Evolutionary conservation across 148 eudicot genomes (phyloP), one percentile per base, ranked within the genome.

Genomic region (Cornus suecica): DNA sequence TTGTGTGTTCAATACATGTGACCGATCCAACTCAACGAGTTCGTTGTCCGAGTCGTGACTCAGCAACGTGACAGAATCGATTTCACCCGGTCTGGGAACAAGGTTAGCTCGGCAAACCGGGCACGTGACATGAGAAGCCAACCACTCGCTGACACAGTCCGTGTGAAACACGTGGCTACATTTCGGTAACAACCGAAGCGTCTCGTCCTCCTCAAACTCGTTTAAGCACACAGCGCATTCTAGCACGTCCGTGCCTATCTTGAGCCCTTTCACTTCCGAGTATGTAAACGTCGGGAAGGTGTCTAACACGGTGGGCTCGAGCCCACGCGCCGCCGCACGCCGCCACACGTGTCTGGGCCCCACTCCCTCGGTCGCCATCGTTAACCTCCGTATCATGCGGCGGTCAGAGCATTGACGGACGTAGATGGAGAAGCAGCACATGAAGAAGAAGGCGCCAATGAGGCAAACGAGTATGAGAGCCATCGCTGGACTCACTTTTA

Each of bases 111-210:
- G 75, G 62, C 92, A 89, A 10, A 85, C 83, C 1, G 93, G 93
- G 65, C 93, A 89, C 8, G 90, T 85, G 74, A 76, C 74, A 42
- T 85, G 83, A 14, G 77, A 60, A 1, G 64, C 63, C 0, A 89
- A 76, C 93, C 92, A 89, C 0, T 76, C 83, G 25, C 76, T 85
- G 30, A 89, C 54, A 74, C 93, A 89, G 31, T 74, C 71, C 41
- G 74, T 69, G 24, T 89, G 92, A 73, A 89, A 89, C 71, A 87
- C 89, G 80, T 89, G 93, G 76, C 73, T 74, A 31, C 90, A 89
- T 11, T 66, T 63, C 0, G 87, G 90, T 15, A 89, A 28, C 25
- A 84, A 48, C 3, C 86, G 86, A 10, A 87, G 71, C 4, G 58
- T 65, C 4, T 87, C 89, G 2, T 68, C 52, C 27, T 84, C 86